Base-by-base conservation (phyloP, 2,329 filamentous ascomycete genomes). In the Pyrenochaeta sp. region DNA sequence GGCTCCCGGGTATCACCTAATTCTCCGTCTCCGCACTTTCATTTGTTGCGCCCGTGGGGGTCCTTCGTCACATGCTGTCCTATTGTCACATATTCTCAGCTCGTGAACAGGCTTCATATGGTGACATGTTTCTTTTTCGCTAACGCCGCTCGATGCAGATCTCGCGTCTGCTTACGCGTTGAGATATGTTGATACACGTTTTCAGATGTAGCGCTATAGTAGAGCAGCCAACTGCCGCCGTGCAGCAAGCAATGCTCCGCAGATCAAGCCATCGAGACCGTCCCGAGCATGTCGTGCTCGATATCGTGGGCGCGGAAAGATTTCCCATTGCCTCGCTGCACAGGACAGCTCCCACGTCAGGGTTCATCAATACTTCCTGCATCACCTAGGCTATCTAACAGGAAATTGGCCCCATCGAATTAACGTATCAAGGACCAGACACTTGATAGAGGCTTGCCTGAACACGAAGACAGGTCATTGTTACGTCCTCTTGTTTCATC, bases 21-120 rank as follows among this genome's bases (percentile, higher is more conserved):
- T 67, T 66, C 57, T 62, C 62, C 66, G 54, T 56, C 54, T 65
- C 58, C 56, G 55, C 59, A 50, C 49, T 58, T 64, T 68, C 64
- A 72, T 71, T 72, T 71, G 68, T 65, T 54, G 64, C 58, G 53
- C 49, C 53, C 67, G 71, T 71, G 70, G 67, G 67, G 69, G 69
- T 61, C 37, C 25, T 19, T 44, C 55, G 62, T 73, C 69, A 74
- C 67, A 62, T 65, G 65, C 56, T 61, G 50, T 58, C 43, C 39
- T 40, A 53, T 48, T 32, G 57, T 61, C 51, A 54, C 57, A 52
- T 19, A 19, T 22, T 34, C 30, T 34, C 47, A 51, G 36, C 48
- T 44, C 52, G 50, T 55, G 54, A 60, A 42, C 50, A 52, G 52
- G 55, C 59, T 51, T 46, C 48, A 48, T 51, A 39, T 51, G 55